Conservation (phyloP, 495 filamentous ascomycete genomes). For the Friedmanniomyces simplex region DNA sequence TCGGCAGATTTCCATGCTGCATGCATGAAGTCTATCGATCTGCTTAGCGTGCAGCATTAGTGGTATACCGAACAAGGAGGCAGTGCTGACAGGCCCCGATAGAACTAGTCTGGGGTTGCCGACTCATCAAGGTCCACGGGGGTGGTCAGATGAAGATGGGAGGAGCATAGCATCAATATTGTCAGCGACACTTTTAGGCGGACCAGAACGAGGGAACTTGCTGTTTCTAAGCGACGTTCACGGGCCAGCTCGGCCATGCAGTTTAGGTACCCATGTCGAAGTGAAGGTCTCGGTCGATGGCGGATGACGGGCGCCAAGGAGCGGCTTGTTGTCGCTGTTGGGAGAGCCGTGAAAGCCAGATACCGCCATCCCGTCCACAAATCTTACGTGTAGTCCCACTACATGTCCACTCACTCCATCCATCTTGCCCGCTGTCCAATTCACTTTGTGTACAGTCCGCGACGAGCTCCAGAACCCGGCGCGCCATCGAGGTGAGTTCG, state of each 20-base stretch:
- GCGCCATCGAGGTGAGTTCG: not conserved
- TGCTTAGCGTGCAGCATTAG: not conserved
- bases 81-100: not conserved
- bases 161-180: not conserved
- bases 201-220: no score
- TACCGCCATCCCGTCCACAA: not conserved
- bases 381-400: not conserved
- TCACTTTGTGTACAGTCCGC: slow-evolving; percentile 15
- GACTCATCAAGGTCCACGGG: not conserved
- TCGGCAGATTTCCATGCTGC: not conserved
- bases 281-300: not conserved
- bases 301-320: not conserved
- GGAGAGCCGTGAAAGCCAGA: not conserved
- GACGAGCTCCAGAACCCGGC: not conserved
- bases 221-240: no score
- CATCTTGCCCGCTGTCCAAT: slow-evolving; percentile 8
- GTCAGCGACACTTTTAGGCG: not conserved
- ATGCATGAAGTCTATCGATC: not conserved
- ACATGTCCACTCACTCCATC: not conserved
- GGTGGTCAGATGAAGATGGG: not conserved
- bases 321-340: not conserved
- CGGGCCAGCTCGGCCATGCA: no score
- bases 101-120: not conserved
- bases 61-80: not conserved
- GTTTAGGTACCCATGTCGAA: not conserved